These are phyloP conservation scores for Capsella bursapastoris DNA, from an alignment of 345 rosid species.

Conservation along the genomic window DNA sequence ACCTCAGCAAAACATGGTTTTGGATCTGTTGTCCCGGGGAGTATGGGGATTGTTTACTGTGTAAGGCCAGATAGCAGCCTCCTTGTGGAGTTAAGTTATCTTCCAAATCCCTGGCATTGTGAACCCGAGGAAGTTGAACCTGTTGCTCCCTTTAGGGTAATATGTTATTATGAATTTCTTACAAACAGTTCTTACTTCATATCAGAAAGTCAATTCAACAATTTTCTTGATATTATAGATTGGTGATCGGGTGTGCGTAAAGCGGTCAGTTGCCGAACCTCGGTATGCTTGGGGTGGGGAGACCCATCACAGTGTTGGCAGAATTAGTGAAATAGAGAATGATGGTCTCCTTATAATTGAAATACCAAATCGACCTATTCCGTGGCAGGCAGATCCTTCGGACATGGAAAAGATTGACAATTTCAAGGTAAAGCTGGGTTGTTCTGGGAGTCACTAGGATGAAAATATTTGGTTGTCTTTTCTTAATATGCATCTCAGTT, in stretches of 20 bases:
- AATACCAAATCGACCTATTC: constrained; percentile 86
- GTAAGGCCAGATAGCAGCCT: constrained; percentile 95
- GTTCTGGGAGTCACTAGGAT: constrained; percentile 24
- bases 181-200: constrained; percentile 25
- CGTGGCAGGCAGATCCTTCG: constrained; percentile 99
- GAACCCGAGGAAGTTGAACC: constrained; percentile 98
- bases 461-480: constrained; percentile 21
- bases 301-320: constrained; percentile 99
- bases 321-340: constrained; percentile 84
- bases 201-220: constrained; percentile 20
- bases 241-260: constrained; percentile 91
- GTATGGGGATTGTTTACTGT: constrained; percentile 94
- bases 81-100: constrained; percentile 86
- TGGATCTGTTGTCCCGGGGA: constrained; percentile 93
- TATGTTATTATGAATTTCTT: constrained; percentile 33
- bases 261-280: constrained; percentile 98
- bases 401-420: constrained; percentile 99
- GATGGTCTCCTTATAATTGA: constrained; percentile 95
- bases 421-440: constrained; percentile 70
- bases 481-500: constrained; percentile 29
- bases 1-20: constrained; percentile 93
- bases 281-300: constrained; percentile 99
- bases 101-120: constrained; percentile 90
- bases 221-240: constrained; percentile 60
- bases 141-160: constrained; percentile 88